phyloP scores from a whole-genome alignment of 768 basidiomycete genomes.

The Paxillus ammoniavirescens region DNA sequence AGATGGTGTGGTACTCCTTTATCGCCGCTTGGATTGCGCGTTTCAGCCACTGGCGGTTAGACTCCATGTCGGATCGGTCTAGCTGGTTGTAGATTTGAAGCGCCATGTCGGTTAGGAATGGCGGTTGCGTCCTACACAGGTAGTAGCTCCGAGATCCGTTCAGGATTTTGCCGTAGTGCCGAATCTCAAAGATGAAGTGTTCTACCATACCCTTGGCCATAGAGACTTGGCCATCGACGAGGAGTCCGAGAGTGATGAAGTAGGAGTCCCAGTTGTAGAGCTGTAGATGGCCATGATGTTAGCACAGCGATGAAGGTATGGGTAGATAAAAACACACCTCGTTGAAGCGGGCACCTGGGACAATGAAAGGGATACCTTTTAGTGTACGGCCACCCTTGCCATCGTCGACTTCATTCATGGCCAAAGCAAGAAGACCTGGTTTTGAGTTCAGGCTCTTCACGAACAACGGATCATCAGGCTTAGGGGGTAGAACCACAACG shows the following conservation, averaged over 20 bases:
- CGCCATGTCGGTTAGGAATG: slow-evolving; percentile 98
- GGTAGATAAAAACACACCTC: slow-evolving; percentile 54
- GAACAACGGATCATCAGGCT: slow-evolving; percentile 83
- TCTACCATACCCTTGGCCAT: slow-evolving; percentile 99
- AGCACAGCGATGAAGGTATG: slow-evolving; percentile 4
- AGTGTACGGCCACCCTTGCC: slow-evolving; percentile 74
- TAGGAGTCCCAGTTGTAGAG: slow-evolving; percentile 96
- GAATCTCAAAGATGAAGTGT: slow-evolving; percentile 99
- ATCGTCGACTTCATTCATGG: slow-evolving; percentile 91
- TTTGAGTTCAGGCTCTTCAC: slow-evolving; percentile 93
- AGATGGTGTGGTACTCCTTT: slow-evolving; percentile 98
- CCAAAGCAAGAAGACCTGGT: slow-evolving; percentile 91
- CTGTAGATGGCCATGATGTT: slow-evolving; percentile 37
- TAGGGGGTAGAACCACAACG: slow-evolving; percentile 84
- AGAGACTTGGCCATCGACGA: slow-evolving; percentile 90
- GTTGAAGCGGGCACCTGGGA: slow-evolving; percentile 93
- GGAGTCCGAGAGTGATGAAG: slow-evolving; percentile 89
- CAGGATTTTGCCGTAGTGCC: slow-evolving; percentile 93
- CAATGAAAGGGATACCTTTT: slow-evolving; percentile 95
- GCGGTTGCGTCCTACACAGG: slow-evolving; percentile 93
- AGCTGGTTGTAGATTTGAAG: slow-evolving; percentile 97
- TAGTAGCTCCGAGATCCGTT: slow-evolving; percentile 97
- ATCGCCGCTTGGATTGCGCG: slow-evolving; percentile 96
- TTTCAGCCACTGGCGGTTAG: slow-evolving; percentile 89
- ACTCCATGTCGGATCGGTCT: slow-evolving; percentile 73